Evolutionary conservation across 2,329 filamentous ascomycete species (phyloP).

Genomic region (Helotiales sp.): DNA sequence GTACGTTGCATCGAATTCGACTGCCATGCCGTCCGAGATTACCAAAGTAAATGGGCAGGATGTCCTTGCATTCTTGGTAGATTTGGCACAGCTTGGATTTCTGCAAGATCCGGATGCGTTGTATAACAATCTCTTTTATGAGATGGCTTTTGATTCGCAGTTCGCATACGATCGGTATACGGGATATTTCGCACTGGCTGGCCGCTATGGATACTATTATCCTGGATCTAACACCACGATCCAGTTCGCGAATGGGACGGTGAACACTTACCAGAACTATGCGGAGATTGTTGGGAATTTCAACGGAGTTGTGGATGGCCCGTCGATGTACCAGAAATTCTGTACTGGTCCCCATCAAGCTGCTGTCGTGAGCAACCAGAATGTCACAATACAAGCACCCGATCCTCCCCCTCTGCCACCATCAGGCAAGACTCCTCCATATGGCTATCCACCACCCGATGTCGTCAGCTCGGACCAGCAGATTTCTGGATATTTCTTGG

Average conservation of each 20-base stretch:
- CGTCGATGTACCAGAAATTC: slow-evolving; percentile 27
- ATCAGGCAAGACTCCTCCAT: slow-evolving; percentile 6
- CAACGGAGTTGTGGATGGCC: slow-evolving; percentile 25
- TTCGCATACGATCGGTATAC: slow-evolving; percentile 15
- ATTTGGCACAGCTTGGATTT: slow-evolving; percentile 39
- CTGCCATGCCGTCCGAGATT: slow-evolving; percentile 47
- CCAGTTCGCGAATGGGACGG: slow-evolving; percentile 40
- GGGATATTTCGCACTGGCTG: slow-evolving; percentile 39
- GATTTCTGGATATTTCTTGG: slow-evolving; percentile 30
- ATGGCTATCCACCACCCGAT: slow-evolving; percentile 28
- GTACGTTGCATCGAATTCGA: slow-evolving; percentile 19
- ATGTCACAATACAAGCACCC: slow-evolving; percentile 39
- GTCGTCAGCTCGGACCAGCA: slow-evolving; percentile 25
- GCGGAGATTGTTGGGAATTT: slow-evolving; percentile 34
- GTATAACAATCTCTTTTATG: slow-evolving; percentile 43
- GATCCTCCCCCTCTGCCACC: neutral
- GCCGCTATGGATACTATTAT: slow-evolving; percentile 36
- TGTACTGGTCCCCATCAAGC: slow-evolving; percentile 35
- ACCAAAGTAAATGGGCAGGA: slow-evolving; percentile 54
- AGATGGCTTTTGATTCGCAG: slow-evolving; percentile 27
- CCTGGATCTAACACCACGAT: slow-evolving; percentile 39
- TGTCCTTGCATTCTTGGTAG: slow-evolving; percentile 46
- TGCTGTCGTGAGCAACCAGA: neutral
- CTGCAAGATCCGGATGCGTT: slow-evolving; percentile 41
- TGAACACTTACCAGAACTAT: slow-evolving; percentile 34